A percentile compares a stretch with the other conserved stretches of the same genome.
phyloP scores from a whole-genome alignment of 1,139 yeast species.

The Blastobotrys illinoisensis region DNA sequence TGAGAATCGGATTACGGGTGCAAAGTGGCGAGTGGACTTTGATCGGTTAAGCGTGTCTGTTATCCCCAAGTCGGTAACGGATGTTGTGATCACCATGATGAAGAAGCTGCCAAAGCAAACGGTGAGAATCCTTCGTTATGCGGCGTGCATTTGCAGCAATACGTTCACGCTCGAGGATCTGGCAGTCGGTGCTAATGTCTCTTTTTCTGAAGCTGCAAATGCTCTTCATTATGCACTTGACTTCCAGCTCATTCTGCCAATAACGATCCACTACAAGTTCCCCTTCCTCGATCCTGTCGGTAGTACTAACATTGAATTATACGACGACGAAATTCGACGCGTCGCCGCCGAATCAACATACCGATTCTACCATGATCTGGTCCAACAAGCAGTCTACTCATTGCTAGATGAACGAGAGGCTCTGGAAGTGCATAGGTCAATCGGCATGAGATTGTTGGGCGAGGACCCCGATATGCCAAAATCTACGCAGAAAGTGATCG shows the following conservation, averaged over 20 bases:
- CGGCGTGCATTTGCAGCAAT: slow-evolving; percentile 43
- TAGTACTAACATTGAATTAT: slow-evolving; percentile 38
- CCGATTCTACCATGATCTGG: slow-evolving; percentile 33
- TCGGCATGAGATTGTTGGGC: slow-evolving; percentile 42
- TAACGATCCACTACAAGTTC: slow-evolving; percentile 43
- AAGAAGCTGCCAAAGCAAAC: slow-evolving; percentile 24
- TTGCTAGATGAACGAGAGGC: slow-evolving; percentile 31
- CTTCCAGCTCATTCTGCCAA: slow-evolving; percentile 37
- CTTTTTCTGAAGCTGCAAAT: slow-evolving; percentile 30
- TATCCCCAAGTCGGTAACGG: slow-evolving; percentile 24
- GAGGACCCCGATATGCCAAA: slow-evolving; percentile 20
- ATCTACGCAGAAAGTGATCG: slow-evolving; percentile 24
- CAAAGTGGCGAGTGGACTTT: slow-evolving; percentile 28
- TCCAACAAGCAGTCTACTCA: slow-evolving; percentile 36
- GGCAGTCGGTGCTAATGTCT: slow-evolving; percentile 37
- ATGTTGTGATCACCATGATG: slow-evolving; percentile 25
- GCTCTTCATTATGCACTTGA: slow-evolving; percentile 38
- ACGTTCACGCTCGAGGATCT: slow-evolving; percentile 44
- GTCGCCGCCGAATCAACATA: slow-evolving; percentile 39
- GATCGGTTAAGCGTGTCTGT: slow-evolving; percentile 20
- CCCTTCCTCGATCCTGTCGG: slow-evolving; percentile 41
- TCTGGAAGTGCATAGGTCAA: slow-evolving; percentile 36
- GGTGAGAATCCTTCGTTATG: slow-evolving; percentile 37
- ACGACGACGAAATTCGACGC: slow-evolving; percentile 36
- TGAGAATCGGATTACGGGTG: slow-evolving; percentile 20